Evolutionary conservation across 176 grass and related monocot genomes (phyloP).

Genomic region (Hordeum vulgare): DNA sequence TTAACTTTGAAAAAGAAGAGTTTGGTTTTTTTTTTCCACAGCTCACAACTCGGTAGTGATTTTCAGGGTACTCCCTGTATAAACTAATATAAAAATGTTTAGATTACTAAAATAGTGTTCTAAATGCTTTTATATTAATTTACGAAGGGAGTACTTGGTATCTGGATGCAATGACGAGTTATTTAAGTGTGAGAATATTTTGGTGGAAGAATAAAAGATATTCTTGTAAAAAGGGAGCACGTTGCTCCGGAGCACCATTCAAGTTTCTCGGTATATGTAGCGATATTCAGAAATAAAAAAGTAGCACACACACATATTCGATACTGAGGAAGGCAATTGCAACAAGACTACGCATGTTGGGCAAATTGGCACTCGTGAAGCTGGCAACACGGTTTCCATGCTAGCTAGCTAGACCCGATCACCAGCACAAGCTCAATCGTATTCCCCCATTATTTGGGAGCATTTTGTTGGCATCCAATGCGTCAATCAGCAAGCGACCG

Average conservation of each 20-base stretch:
- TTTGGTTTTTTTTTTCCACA: neutral
- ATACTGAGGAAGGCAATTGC: neutral
- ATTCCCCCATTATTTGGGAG: neutral
- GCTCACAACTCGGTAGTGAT: neutral
- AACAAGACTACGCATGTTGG: neutral
- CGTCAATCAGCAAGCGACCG: neutral
- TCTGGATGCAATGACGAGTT: neutral
- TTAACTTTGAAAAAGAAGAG: no score
- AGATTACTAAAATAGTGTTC: no score
- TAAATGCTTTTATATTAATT: no score
- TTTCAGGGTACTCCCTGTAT: neutral
- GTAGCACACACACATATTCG: neutral
- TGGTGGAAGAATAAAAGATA: neutral
- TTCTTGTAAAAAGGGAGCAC: neutral
- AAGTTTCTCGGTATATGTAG: neutral
- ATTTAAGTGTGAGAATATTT: neutral
- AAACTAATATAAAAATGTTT: no score
- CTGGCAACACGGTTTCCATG: neutral
- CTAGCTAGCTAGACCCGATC: neutral
- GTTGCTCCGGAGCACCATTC: neutral
- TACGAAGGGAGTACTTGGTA: neutral
- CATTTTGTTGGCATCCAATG: neutral
- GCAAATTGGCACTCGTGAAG: neutral
- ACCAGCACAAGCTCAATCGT: no score
- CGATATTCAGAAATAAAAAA: no score